phyloP scores from a whole-genome alignment of 202 grass and related monocot species.

The Setaria viridis region DNA sequence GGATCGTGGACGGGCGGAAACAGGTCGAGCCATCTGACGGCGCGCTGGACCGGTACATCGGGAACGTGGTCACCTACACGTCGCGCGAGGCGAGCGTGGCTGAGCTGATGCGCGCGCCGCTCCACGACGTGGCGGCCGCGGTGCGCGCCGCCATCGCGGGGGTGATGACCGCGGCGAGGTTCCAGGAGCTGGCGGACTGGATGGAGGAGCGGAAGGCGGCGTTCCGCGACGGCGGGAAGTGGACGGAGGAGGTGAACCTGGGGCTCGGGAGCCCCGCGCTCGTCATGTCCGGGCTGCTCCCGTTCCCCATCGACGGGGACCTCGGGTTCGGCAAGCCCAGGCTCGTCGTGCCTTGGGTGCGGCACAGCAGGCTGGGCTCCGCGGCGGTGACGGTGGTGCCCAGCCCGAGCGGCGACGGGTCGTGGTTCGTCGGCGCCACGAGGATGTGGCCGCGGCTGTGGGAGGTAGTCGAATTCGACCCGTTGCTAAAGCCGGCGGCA shows the following conservation, averaged over 20 bases:
- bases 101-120: background rate
- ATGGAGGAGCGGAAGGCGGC: constrained; percentile 66
- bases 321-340: constrained; percentile 64
- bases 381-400: constrained; percentile 35
- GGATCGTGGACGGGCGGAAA: constrained; percentile 64
- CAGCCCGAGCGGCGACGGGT: constrained; percentile 60
- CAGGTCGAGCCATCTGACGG: background rate
- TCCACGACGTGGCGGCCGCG: constrained; percentile 37
- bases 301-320: constrained; percentile 62
- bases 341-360: constrained; percentile 53
- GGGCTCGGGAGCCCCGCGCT: constrained; percentile 68
- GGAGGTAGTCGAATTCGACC: too few relatives aligned
- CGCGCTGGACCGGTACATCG: constrained; percentile 55
- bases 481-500: too few relatives aligned
- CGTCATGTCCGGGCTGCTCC: constrained; percentile 49
- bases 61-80: constrained; percentile 68
- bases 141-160: constrained; percentile 52
- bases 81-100: constrained; percentile 36
- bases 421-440: constrained; percentile 53
- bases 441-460: constrained; percentile 56
- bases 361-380: constrained; percentile 55
- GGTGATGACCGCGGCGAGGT: constrained; percentile 46
- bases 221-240: constrained; percentile 68
- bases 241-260: constrained; percentile 65
- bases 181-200: constrained; percentile 80